Percentiles rank a stretch among this genome's conserved stretches.
phyloP scores from a whole-genome alignment of 2,329 filamentous ascomycete genomes.

The Keithomyces neogunnii region DNA sequence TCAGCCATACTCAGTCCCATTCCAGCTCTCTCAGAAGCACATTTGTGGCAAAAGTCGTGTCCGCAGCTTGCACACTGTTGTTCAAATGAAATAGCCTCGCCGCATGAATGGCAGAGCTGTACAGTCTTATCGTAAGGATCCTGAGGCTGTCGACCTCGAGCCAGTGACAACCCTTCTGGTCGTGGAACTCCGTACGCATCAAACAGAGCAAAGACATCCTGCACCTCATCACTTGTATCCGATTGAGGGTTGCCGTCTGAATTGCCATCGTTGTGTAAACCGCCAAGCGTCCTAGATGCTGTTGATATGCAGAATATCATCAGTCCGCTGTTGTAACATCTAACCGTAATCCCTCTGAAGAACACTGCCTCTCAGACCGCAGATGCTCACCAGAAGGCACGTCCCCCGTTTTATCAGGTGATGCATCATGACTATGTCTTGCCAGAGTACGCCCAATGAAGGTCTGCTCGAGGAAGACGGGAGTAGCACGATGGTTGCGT shows the following conservation, averaged over 20 bases:
- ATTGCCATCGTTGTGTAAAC: neutral
- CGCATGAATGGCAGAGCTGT: constrained; percentile 43
- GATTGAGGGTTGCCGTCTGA: constrained; percentile 11
- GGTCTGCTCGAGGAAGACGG: constrained; percentile 4
- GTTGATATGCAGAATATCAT: neutral
- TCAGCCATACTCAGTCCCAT: neutral
- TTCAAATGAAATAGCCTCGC: constrained; percentile 27
- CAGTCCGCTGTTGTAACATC: neutral
- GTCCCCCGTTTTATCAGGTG: constrained; percentile 2
- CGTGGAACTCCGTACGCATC: constrained; percentile 35
- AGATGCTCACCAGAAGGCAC: constrained; percentile 1
- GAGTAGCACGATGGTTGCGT: neutral
- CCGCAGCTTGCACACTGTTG: constrained; percentile 39
- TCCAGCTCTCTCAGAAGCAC: constrained; percentile 25
- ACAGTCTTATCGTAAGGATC: constrained; percentile 15
- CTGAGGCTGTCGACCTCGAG: constrained; percentile 15
- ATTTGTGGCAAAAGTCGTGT: constrained; percentile 41
- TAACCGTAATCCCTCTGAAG: neutral
- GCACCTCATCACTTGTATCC: constrained; percentile 26
- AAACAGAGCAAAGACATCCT: constrained; percentile 39
- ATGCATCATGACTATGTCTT: constrained; percentile 6
- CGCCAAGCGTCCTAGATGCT: neutral
- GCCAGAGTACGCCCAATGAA: constrained; percentile 5
- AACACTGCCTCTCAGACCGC: neutral
- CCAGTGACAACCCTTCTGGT: constrained; percentile 39